Percentiles rank a stretch among this genome's conserved stretches.
Evolutionary conservation across 2,329 filamentous ascomycete species (phyloP).

Genomic region (Leptographium flavum): DNA sequence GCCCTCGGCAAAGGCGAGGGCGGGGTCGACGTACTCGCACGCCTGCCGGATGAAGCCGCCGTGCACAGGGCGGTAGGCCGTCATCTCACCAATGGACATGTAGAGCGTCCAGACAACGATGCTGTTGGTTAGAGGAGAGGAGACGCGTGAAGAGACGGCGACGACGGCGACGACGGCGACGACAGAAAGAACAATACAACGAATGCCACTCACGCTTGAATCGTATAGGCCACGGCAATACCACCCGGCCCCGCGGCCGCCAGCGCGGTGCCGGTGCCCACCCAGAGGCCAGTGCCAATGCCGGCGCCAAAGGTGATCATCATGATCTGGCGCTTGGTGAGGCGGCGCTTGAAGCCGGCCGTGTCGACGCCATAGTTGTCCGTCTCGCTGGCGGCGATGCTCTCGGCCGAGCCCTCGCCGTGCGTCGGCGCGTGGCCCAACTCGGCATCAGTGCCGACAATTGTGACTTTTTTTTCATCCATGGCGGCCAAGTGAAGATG

Average conservation of each 20-base stretch:
- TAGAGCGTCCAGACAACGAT: conserved; percentile 23
- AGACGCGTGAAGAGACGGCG: too few species aligned
- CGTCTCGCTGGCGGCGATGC: neutral
- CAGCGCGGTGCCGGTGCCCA: conserved; percentile 28
- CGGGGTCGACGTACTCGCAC: conserved; percentile 28
- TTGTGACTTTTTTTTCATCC: neutral
- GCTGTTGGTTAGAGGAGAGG: conserved; percentile 12
- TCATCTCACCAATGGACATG: conserved; percentile 31
- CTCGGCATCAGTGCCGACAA: neutral
- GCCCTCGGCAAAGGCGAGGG: conserved; percentile 30
- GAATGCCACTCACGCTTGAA: conserved; percentile 26
- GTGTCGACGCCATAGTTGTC: neutral
- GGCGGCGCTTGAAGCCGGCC: neutral
- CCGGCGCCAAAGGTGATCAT: conserved; percentile 13
- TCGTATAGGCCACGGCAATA: conserved; percentile 23
- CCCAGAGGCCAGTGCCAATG: conserved; percentile 32
- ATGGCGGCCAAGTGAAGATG: too few species aligned
- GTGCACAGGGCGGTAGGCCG: conserved; percentile 43
- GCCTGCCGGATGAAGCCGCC: conserved; percentile 34
- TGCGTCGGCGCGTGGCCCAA: neutral
- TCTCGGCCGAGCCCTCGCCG: neutral
- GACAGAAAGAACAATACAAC: too few species aligned
- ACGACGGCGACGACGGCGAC: neutral
- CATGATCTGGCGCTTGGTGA: conserved; percentile 4
- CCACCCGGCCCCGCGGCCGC: conserved; percentile 1